These are phyloP conservation scores for Ziziphus jujuba DNA, from an alignment of 306 rosid genomes.

Conservation along the genomic window DNA sequence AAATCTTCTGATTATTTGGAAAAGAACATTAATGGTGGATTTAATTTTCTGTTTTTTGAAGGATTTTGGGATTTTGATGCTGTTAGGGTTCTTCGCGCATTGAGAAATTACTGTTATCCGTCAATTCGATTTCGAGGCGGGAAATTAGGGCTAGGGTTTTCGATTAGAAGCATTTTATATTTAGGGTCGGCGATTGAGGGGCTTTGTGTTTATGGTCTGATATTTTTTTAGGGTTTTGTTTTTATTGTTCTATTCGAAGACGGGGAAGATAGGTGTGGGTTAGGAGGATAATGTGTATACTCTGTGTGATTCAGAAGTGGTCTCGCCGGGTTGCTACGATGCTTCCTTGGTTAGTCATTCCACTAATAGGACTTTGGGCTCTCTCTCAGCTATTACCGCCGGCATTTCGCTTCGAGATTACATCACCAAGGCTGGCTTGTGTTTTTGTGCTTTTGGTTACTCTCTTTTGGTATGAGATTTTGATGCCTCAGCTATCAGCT, in stretches of 20 bases:
- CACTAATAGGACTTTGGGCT: conserved; percentile 92
- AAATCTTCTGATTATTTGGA: conserved; percentile 20
- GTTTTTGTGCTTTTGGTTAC: conserved; percentile 91
- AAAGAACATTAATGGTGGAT: conserved; percentile 33
- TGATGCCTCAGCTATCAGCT: conserved; percentile 98
- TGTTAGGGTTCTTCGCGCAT: conserved; percentile 73
- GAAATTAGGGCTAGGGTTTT: conserved; percentile 56
- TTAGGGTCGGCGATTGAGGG: conserved; percentile 14
- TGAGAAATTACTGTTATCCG: conserved; percentile 27
- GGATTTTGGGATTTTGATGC: conserved; percentile 41
- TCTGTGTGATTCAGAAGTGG: conserved; percentile 99
- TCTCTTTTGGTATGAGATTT: conserved; percentile 97
- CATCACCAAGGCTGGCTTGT: conserved; percentile 92
- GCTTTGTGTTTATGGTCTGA: conserved; percentile 22
- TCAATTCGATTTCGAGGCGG: conserved; percentile 36
- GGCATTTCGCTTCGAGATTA: conserved; percentile 90
- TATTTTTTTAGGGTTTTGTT: conserved; percentile 50
- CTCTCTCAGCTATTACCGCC: conserved; percentile 99
- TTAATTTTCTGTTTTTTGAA: conserved; percentile 22
- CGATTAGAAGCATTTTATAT: conserved; percentile 31
- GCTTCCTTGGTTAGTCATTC: conserved; percentile 99
- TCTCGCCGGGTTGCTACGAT: conserved; percentile 99
- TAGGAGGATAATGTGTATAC: conserved; percentile 99
- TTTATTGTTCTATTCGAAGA: conserved; percentile 36
- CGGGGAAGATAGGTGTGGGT: conserved; percentile 62